These are phyloP conservation scores for Rhodotorula toruloides DNA, from an alignment of 768 basidiomycete genomes.

Conservation along the genomic window DNA sequence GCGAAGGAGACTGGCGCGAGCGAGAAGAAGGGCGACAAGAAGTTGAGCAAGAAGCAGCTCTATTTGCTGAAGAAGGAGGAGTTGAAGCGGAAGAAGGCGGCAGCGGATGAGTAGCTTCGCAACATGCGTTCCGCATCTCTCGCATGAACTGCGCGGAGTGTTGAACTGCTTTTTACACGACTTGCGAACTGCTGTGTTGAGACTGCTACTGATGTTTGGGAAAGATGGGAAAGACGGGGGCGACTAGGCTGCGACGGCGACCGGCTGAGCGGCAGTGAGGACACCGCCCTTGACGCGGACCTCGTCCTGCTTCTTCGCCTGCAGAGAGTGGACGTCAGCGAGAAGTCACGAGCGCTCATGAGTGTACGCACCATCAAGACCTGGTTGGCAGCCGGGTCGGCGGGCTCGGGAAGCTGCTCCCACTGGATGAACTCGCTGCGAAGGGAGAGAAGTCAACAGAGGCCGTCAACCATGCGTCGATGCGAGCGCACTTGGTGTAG, in stretches of 20 bases:
- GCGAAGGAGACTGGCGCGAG: background rate
- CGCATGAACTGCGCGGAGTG: too few species aligned
- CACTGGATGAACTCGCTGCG: slow-evolving; percentile 25
- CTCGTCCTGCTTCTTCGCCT: slow-evolving; percentile 21
- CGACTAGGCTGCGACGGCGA: background rate
- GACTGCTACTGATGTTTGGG: background rate
- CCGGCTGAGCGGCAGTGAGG: background rate
- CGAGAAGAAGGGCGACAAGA: slow-evolving; percentile 4
- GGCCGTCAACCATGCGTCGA: too few species aligned
- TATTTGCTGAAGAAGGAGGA: slow-evolving; percentile 30
- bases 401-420: slow-evolving; percentile 18
- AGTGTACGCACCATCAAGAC: slow-evolving; percentile 7
- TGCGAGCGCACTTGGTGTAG: slow-evolving; percentile 39
- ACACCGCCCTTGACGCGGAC: slow-evolving; percentile 21
- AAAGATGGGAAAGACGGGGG: background rate
- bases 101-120: too few species aligned
- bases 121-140: too few species aligned
- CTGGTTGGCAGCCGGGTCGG: slow-evolving; percentile 31
- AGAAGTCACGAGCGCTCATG: too few species aligned
- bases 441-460: background rate
- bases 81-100: slow-evolving; percentile 25
- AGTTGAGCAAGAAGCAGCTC: slow-evolving; percentile 26
- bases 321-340: background rate
- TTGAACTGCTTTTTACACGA: too few species aligned
- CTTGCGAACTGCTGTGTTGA: too few species aligned